These are phyloP conservation scores for Xylaria intraflava DNA, from an alignment of 495 filamentous ascomycete species.

Conservation along the genomic window DNA sequence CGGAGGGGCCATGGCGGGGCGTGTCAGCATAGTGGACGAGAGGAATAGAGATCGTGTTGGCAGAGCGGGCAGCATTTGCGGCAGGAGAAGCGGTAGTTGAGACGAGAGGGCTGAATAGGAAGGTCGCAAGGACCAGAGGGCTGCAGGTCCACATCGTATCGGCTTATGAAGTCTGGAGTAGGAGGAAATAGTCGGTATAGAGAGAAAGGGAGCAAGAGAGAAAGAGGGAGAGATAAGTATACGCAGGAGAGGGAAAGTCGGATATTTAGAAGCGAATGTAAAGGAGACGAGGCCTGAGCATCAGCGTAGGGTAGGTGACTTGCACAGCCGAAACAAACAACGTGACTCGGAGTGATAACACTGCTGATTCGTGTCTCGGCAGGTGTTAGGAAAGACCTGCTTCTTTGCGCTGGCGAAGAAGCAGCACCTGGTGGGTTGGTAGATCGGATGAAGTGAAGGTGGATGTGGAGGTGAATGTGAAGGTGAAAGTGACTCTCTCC, in stretches of 20 bases:
- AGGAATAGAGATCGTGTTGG: conserved; percentile 22
- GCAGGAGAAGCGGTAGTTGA: conserved; percentile 6
- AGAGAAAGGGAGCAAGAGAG: neutral
- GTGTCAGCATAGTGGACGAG: conserved; percentile 17
- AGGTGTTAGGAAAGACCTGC: neutral
- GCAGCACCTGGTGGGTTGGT: no score
- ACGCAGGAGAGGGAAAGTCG: neutral
- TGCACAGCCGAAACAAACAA: neutral
- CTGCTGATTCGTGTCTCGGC: neutral
- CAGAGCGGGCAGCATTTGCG: neutral
- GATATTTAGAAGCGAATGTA: neutral
- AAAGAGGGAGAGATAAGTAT: neutral
- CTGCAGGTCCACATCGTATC: neutral
- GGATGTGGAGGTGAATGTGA: neutral
- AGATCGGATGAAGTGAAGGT: no score
- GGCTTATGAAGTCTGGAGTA: neutral
- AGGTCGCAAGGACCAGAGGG: conserved; percentile 13
- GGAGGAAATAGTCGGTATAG: neutral
- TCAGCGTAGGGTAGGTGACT: neutral
- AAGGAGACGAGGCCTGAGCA: neutral
- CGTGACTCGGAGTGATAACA: neutral
- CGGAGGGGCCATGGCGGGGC: conserved; percentile 24
- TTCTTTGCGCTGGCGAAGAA: no score
- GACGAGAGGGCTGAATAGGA: conserved; percentile 14
- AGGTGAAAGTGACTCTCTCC: no score